Percentiles rank a stretch among this genome's conserved stretches.
Conservation (phyloP, 768 basidiomycete species). For the Exidia glandulosa region DNA sequence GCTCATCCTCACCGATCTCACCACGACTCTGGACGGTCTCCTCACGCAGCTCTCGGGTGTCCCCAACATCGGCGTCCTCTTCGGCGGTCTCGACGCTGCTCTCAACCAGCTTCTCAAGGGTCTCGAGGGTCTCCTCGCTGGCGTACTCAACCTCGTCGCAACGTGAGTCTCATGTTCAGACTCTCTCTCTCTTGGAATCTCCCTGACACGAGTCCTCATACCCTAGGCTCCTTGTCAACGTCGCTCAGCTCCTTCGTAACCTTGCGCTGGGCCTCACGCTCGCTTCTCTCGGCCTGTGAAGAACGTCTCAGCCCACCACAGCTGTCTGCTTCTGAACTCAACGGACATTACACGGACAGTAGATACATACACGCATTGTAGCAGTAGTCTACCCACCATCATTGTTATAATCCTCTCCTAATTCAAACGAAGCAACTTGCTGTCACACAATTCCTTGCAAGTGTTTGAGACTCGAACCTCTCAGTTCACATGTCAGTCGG, state of each 20-base stretch:
- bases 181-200: not conserved
- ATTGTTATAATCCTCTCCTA: too few relatives aligned
- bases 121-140: constrained; percentile 18
- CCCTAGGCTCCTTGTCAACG: constrained; percentile 3
- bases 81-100: constrained; percentile 16
- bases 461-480: too few relatives aligned
- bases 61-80: constrained; percentile 12
- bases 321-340: not conserved
- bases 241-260: constrained; percentile 5
- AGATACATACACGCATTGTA: not conserved
- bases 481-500: too few relatives aligned
- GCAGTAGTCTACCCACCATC: too few relatives aligned
- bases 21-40: constrained; percentile 13
- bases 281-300: not conserved
- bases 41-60: constrained; percentile 6
- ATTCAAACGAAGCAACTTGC: too few relatives aligned
- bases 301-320: too few relatives aligned
- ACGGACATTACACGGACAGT: not conserved
- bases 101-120: constrained; percentile 16
- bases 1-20: constrained; percentile 14
- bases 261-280: constrained; percentile 6
- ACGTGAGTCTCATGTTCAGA: constrained; percentile 9
- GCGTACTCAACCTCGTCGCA: constrained; percentile 20
- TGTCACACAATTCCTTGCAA: too few relatives aligned
- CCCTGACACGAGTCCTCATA: not conserved